These are phyloP conservation scores for Auricularia sp. DNA, from an alignment of 768 basidiomycete genomes.

Conservation along the genomic window DNA sequence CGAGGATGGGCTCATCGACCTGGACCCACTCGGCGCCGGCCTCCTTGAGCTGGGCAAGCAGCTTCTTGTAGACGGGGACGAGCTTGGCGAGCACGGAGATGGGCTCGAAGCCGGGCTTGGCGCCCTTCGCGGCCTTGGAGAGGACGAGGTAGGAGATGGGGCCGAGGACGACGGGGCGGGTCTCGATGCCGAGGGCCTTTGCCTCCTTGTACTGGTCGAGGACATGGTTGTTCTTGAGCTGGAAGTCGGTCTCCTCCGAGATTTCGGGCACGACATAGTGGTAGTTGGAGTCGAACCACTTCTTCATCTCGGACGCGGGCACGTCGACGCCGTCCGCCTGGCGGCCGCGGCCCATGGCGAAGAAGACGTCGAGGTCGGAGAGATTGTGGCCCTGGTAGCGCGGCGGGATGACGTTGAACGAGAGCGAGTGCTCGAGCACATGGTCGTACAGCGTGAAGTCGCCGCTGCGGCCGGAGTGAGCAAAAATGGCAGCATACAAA, in stretches of 20 bases:
- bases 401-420: constrained; percentile 94
- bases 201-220: constrained; percentile 93
- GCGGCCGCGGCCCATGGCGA: constrained; percentile 98
- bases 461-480: constrained; percentile 46
- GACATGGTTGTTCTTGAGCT: constrained; percentile 91
- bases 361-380: constrained; percentile 88
- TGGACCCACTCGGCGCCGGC: constrained; percentile 94
- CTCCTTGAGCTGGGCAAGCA: constrained; percentile 81
- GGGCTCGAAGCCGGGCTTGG: constrained; percentile 76
- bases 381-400: constrained; percentile 83
- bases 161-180: constrained; percentile 93
- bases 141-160: constrained; percentile 92
- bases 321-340: constrained; percentile 93
- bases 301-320: constrained; percentile 98
- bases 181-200: constrained; percentile 74
- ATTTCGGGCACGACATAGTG: constrained; percentile 98
- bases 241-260: constrained; percentile 83
- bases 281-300: constrained; percentile 99
- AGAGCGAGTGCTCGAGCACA: constrained; percentile 91
- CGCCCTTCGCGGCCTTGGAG: constrained; percentile 83
- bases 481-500: constrained; percentile 12
- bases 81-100: constrained; percentile 84
- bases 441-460: constrained; percentile 99
- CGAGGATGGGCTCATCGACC: constrained; percentile 93
- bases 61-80: constrained; percentile 83